phyloP scores from a whole-genome alignment of 768 basidiomycete species.

The Coprinopsis sp. region DNA sequence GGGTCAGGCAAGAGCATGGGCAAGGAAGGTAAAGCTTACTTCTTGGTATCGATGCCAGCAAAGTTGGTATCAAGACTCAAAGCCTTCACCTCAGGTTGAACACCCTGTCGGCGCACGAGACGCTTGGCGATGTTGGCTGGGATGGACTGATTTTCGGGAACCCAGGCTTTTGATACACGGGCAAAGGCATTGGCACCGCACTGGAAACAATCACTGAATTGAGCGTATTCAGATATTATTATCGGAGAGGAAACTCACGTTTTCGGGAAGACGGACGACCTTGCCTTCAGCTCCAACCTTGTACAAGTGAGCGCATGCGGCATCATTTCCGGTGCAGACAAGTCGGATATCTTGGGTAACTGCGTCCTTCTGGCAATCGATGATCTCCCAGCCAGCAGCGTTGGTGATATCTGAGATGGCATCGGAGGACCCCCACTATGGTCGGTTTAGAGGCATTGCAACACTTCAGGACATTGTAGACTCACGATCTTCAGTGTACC shows the following conservation, averaged over 20 bases:
- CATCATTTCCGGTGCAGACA: neutral
- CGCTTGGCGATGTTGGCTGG: conserved; percentile 18
- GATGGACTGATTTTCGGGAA: conserved; percentile 32
- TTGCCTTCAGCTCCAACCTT: neutral
- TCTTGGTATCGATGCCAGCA: conserved; percentile 13
- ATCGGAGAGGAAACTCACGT: neutral
- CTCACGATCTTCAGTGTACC: conserved; percentile 2
- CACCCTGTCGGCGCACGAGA: conserved; percentile 22
- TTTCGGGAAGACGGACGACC: conserved; percentile 10
- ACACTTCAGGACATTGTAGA: neutral
- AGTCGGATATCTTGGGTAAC: conserved; percentile 4
- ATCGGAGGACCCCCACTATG: neutral
- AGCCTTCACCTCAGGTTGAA: conserved; percentile 24
- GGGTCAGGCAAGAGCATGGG: too few species aligned
- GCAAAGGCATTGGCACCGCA: conserved; percentile 20
- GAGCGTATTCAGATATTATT: too few species aligned
- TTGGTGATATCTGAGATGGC: conserved; percentile 6
- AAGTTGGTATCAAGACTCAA: conserved; percentile 32
- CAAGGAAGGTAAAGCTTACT: too few species aligned
- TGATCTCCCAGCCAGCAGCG: conserved; percentile 7
- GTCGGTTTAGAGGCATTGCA: neutral
- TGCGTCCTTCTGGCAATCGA: conserved; percentile 6
- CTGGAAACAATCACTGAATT: too few species aligned
- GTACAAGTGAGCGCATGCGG: conserved; percentile 5
- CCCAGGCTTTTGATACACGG: conserved; percentile 28